These are phyloP conservation scores for Amphibolis antarctica DNA, from an alignment of 106 monocot genomes.

Conservation along the genomic window DNA sequence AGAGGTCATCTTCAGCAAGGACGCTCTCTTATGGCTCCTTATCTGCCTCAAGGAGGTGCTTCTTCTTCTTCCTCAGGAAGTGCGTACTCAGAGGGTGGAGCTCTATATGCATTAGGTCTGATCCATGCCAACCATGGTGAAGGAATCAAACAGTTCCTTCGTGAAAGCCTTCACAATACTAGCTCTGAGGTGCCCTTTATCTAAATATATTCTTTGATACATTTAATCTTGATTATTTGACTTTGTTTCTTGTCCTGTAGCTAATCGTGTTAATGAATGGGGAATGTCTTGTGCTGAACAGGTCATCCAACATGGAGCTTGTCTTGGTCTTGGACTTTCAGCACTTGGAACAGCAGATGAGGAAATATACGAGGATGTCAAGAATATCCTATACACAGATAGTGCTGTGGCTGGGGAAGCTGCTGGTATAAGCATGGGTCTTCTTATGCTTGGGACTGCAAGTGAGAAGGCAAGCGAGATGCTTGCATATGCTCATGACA, in stretches of 20 bases:
- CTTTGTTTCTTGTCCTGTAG: neutral
- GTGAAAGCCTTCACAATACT: constrained; percentile 84
- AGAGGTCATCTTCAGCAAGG: constrained; percentile 98
- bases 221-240: neutral
- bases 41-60: constrained; percentile 92
- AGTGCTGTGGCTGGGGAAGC: constrained; percentile 98
- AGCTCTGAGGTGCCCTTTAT: constrained; percentile 53
- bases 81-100: constrained; percentile 99
- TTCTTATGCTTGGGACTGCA: constrained; percentile 90
- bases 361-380: constrained; percentile 92
- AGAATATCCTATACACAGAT: constrained; percentile 82
- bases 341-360: constrained; percentile 94
- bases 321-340: constrained; percentile 89
- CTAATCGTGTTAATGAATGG: neutral
- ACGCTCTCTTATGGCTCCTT: constrained; percentile 95
- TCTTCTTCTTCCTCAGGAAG: constrained; percentile 79
- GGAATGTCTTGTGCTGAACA: constrained; percentile 13
- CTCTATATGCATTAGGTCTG: constrained; percentile 92
- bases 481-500: constrained; percentile 99
- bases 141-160: constrained; percentile 94
- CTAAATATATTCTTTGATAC: neutral
- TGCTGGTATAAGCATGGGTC: constrained; percentile 97
- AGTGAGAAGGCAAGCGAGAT: constrained; percentile 94
- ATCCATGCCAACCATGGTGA: constrained; percentile 99
- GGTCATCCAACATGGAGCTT: constrained; percentile 99